These are phyloP conservation scores for Lithohypha guttulata DNA, from an alignment of 2,329 filamentous ascomycete species.

Conservation along the genomic window DNA sequence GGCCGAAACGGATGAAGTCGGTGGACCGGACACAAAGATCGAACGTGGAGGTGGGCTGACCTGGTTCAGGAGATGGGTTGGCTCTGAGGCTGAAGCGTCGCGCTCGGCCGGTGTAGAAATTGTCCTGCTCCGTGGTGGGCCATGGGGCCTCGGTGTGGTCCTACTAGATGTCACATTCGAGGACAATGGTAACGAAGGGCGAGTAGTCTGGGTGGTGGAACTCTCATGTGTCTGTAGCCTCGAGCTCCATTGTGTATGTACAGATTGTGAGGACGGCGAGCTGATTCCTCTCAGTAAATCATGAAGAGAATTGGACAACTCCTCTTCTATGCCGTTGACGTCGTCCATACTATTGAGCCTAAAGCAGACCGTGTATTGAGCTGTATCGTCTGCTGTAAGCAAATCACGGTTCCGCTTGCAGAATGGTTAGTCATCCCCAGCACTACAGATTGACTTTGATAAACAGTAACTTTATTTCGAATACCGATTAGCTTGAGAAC, in stretches of 20 bases:
- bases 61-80: not conserved
- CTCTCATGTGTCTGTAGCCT: not conserved
- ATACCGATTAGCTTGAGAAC: too few relatives aligned
- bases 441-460: too few relatives aligned
- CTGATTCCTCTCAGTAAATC: slow-evolving; percentile 7
- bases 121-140: not conserved
- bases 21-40: slow-evolving; percentile 27
- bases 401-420: too few relatives aligned
- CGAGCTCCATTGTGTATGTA: too few relatives aligned
- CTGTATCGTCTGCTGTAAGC: too few relatives aligned
- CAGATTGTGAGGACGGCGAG: not conserved
- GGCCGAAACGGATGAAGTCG: slow-evolving; percentile 27
- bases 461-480: too few relatives aligned
- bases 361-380: too few relatives aligned
- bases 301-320: slow-evolving; percentile 4
- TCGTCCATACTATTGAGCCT: too few relatives aligned
- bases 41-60: slow-evolving; percentile 27
- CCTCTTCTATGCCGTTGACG: slow-evolving; percentile 1
- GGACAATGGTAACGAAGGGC: slow-evolving; percentile 4
- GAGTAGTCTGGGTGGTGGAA: slow-evolving; percentile 1
- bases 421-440: too few relatives aligned
- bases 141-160: not conserved
- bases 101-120: not conserved
- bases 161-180: not conserved
- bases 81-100: not conserved